Base-by-base conservation (phyloP, 345 rosid genomes). In the Clausena lansium region DNA sequence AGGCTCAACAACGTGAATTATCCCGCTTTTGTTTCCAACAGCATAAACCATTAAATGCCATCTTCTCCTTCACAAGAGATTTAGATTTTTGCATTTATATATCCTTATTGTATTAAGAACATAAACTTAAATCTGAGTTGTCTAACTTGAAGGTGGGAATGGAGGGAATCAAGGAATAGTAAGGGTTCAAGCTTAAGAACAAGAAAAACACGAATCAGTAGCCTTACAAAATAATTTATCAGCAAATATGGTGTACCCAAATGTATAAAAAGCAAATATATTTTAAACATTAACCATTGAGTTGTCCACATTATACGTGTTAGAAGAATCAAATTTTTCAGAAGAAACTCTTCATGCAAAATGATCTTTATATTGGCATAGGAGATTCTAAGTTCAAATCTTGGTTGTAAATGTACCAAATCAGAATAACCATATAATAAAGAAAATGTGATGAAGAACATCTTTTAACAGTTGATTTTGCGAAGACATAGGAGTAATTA, bases 401-500 rank as follows among this genome's bases (percentile, higher is more conserved):
- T 19, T 15, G 25, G 35, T 30, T 54, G 13, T 27, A 27, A 19
- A 54, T 25, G 10, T 17, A 10, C 50, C 50, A 45, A 41, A 45
- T 45, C 50, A 45, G 50, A 45, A 11, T 45, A 3, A 45, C 50
- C 50, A 3, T 13, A 11, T 45, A 45, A 45, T 45, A 45, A 45
- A 45, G 3, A 45, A 45, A 45, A 13, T 45, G 11, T 45, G 50
- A 45, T 45, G 17, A 45, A 11, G 50, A 13, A 45, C 11, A 17
- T 45, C 17, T n/a, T 10, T 45, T 17, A 27, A 9, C 6, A 47
- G 5, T 47, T n/a, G 33, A 68, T 24, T 65, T 65, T 67, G 19
- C 22, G 30, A 68, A 15, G 55, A 45, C 50, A 13, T 45, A 22
- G 28, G 35, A 6, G 59, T 39, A 28, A 47, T 79, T 80, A 85